Conservation (phyloP, 345 rosid genomes). For the Firmiana major region DNA sequence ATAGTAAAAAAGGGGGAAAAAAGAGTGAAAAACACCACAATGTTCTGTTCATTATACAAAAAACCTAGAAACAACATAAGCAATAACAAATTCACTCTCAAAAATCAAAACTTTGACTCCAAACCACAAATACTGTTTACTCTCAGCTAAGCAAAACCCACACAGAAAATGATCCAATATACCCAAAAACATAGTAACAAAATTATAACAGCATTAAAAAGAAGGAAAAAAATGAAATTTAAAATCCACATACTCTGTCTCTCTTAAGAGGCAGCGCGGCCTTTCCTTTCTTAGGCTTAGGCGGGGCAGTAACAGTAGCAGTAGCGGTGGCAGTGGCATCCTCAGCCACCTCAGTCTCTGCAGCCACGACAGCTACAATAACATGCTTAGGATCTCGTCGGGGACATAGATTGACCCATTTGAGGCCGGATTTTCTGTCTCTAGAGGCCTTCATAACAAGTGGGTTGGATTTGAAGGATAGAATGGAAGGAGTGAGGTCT, state of each 20-base stretch:
- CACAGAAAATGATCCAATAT: neutral
- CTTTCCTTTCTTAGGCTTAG: constrained; percentile 85
- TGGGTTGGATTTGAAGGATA: constrained; percentile 54
- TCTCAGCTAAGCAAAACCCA: constrained; percentile 13
- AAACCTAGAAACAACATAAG: neutral
- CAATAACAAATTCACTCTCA: neutral
- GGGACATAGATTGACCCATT: constrained; percentile 15
- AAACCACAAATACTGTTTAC: neutral
- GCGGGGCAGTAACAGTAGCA: constrained; percentile 35
- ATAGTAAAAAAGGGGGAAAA: no score
- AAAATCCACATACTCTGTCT: constrained; percentile 60
- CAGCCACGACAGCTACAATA: constrained; percentile 41
- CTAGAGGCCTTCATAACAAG: constrained; percentile 27
- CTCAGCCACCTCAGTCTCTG: constrained; percentile 52
- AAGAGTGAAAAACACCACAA: neutral
- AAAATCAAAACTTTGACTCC: neutral
- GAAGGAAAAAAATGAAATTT: neutral
- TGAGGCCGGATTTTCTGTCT: constrained; percentile 23
- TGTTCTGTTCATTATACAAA: neutral
- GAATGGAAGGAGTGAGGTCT: constrained; percentile 46
- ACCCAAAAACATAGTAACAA: neutral
- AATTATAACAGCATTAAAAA: neutral
- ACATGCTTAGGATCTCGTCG: constrained; percentile 17
- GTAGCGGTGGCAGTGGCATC: constrained; percentile 30
- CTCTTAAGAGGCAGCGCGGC: constrained; percentile 81